phyloP scores from a whole-genome alignment of 805 yeast species.

The Metschnikowia amazonensis region DNA sequence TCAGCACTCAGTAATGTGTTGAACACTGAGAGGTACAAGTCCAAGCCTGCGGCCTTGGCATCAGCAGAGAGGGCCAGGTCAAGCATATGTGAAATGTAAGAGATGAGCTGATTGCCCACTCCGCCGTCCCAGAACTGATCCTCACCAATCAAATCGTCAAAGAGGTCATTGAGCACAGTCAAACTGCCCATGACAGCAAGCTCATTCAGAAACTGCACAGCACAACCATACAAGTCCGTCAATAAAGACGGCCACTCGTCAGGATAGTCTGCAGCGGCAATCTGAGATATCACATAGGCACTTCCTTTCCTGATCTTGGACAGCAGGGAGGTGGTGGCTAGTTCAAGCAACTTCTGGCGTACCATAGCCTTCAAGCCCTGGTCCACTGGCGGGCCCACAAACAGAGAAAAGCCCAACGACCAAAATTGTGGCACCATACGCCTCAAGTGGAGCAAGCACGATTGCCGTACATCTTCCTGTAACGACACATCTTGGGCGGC shows the following conservation, averaged over 20 bases:
- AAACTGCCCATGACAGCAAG: conserved; percentile 50
- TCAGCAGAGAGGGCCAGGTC: conserved; percentile 25
- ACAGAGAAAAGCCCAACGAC: conserved; percentile 81
- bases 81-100: conserved; percentile 46
- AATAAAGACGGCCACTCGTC: conserved; percentile 90
- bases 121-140: conserved; percentile 81
- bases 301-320: conserved; percentile 63
- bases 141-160: conserved; percentile 82
- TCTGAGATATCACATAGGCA: conserved; percentile 74
- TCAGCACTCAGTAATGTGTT: conserved; percentile 51
- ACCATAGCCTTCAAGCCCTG: conserved; percentile 50
- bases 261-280: conserved; percentile 87
- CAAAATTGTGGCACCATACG: conserved; percentile 68
- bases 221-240: conserved; percentile 41
- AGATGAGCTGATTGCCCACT: conserved; percentile 53
- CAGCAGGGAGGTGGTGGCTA: conserved; percentile 42
- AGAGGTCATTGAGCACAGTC: conserved; percentile 65
- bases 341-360: conserved; percentile 46
- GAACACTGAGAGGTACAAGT: conserved; percentile 51
- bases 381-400: conserved; percentile 58
- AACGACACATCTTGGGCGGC: conserved; percentile 32
- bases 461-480: conserved; percentile 41
- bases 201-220: conserved; percentile 28
- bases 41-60: conserved; percentile 46
- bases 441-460: conserved; percentile 63